Base-by-base conservation (phyloP, 2,329 filamentous ascomycete species). In the Alternaria sp. region DNA sequence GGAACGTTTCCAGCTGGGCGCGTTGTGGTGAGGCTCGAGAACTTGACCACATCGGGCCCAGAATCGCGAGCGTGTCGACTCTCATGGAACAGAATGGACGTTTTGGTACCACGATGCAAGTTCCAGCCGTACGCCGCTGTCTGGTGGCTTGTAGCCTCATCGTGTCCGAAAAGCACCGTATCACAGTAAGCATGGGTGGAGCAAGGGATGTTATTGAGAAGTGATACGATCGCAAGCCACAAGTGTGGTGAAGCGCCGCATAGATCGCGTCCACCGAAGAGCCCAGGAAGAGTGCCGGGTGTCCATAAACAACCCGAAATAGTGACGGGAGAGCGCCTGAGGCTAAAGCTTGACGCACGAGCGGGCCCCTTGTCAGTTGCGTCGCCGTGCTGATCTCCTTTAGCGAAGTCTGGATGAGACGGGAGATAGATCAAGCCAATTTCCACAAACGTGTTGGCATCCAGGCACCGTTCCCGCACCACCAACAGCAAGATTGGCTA, bases 321-420 rank as follows among this genome's bases (percentile, higher is more conserved):
- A 70, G 67, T 44, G 55, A 63, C 61, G 66, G 66, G 67, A 70
- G 66, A 65, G 66, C 61, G 59, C 59, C 64, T 61, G 61, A 68
- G 57, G 61, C 57, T 58, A 61, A 67, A 63, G 63, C 63, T 68
- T 68, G 54, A 65, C 50, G 28, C 45, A 50, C 61, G 49, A 60
- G 60, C 56, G 56, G 61, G 59, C 61, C 59, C 30, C 43, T 51
- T 58, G 53, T 57, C 23, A 46, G 60, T 26, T 59, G 18, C 51
- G 60, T 26, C 56, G 18, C 47, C 25, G 25, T 15, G 59, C 23
- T 51, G 55, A 61, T 61, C 41, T 58, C 33, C 30, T 58, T 54
- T 55, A 58, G 60, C 60, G 49, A 50, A 55, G 41, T 50, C 56
- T 53, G 55, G 49, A 64, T 57, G 37, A 59, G 59, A 23, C 61